A percentile compares a stretch with the other conserved stretches of the same genome.
Conservation (phyloP, 1,284 basidiomycete genomes). For the Apiotrichum akiyoshidainum region DNA sequence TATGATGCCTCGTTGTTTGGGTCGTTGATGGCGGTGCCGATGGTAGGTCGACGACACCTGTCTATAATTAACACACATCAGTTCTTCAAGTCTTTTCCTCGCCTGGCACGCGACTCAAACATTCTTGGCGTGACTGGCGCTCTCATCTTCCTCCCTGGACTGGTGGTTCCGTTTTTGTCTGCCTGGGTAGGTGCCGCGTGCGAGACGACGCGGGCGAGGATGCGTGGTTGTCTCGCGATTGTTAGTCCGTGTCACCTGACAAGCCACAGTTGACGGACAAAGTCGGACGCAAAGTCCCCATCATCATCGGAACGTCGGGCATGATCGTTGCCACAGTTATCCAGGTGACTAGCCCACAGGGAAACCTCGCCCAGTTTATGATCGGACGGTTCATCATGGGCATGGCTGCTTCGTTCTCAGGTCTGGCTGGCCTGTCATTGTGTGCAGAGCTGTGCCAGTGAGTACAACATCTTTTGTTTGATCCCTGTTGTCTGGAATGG, state of each 20-base stretch:
- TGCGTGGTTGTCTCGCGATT: not conserved
- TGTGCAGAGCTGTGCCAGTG: slow-evolving; percentile 1
- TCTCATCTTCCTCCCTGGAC: not conserved
- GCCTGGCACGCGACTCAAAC: not conserved
- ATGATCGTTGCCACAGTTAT: slow-evolving; percentile 5
- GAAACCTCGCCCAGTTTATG: slow-evolving; percentile 28
- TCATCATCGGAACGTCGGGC: not conserved
- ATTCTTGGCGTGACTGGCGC: slow-evolving; percentile 1
- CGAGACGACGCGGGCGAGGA: too few species aligned
- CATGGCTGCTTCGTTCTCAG: not conserved
- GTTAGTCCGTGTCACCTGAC: not conserved
- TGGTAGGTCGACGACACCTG: not conserved
- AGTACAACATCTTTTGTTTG: not conserved
- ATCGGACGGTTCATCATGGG: slow-evolving; percentile 7
- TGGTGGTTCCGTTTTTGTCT: not conserved
- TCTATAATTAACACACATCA: not conserved
- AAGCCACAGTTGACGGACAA: slow-evolving; percentile 1
- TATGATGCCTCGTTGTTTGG: slow-evolving; percentile 14
- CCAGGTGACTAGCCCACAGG: slow-evolving; percentile 13
- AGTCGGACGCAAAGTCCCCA: slow-evolving; percentile 1
- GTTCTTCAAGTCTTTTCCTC: not conserved
- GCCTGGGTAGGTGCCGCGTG: not conserved
- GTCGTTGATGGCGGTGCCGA: slow-evolving; percentile 3
- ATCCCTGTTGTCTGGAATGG: too few species aligned
- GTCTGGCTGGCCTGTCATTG: not conserved